Evolutionary conservation across 352 stramenopile species (phyloP), one percentile per base, ranked within the genome.

Genomic region (Pythium grandisporangium): DNA sequence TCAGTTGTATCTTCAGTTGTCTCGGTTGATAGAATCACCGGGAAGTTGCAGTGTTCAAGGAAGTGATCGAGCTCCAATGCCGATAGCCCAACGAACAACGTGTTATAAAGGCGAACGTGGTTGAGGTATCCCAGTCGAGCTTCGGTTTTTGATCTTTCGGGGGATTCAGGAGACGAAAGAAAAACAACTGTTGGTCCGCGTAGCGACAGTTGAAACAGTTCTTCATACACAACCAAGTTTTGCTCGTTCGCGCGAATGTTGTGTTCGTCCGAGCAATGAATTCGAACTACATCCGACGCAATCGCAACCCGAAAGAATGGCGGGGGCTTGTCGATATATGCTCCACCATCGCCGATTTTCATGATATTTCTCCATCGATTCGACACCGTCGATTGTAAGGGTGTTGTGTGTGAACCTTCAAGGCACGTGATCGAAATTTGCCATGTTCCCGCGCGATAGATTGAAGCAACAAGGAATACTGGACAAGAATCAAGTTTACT

Each of bases 191-290:
- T 73, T 16, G 70, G 36, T 21, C 39, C 37, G 3, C 53, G 57
- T 29, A 66, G 68, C 3, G 51, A 50, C 11, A 66, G 37, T 8
- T 62, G 68, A 13, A 86, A 53, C 41, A 84, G 68, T 24, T 89
- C 76, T 16, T 66, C 67, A 35, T 85, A 85, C 19, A 63, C 24
- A 4, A 85, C 64, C 37, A 64, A 30, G 1, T 62, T 48, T n/a
- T 52, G 48, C 17, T 30, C 26, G 39, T 70, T 48, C 32, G 55
- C 42, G 14, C 70, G 35, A 19, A 61, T 58, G 45, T 70, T 52
- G 49, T 71, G 54, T 35, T 90, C 76, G 41, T 90, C 76, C 27
- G 69, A 84, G 42, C 69, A 76, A 48, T 85, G 73, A 20, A 90
- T 27, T 64, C 60, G 39, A 70, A 43, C 27, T 54, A 69, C 39